Evolutionary conservation across 345 rosid species (phyloP), one percentile per base, ranked within the genome.

Genomic region (Acer yangbiense): DNA sequence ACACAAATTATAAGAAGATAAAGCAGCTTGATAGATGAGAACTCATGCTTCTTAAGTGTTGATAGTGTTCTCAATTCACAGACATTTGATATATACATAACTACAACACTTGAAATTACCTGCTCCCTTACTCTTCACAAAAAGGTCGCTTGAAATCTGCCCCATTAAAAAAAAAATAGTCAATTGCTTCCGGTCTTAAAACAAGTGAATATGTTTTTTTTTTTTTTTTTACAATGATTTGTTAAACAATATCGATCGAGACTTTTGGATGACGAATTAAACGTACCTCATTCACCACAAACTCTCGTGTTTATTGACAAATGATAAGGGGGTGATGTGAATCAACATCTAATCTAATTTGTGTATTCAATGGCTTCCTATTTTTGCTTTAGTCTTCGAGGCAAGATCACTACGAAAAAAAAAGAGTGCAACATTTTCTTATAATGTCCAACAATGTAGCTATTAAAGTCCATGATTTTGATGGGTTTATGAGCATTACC

Each of bases 361-460:
- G 14, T 46, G 52, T 25, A 9, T 67, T 67, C 25, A 14, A 60
- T 9, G 9, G 72, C 76, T 44, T 2, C 65, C 65, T 83, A 73
- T 43, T 73, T 76, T 77, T 25, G 81, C 81, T 78, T 80, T 72
- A 77, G 77, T 80, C 72, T 90, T 72, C 87, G 84, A 16, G 89
- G 91, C 86, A 86, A 79, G 58, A 84, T 75, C 77, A 86, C 93
- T 88, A 69, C 76, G 10, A 10, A 66, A 43, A 66, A 43, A 77
- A 57, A 17, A 9, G 48, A 3, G 50, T 77, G 7, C 67, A 58
- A 35, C 39, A 35, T 35, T 35, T 35, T 35, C 39, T 4, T 35
- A 35, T 35, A 5, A 35, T 35, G 39, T 35, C 39, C 39, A 35
- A 0, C 39, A 35, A 35, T 35, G 27, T 41, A 48, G 67, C 72